These are phyloP conservation scores for Anthracocystis setariae DNA, from an alignment of 1,284 basidiomycete genomes.

Conservation along the genomic window DNA sequence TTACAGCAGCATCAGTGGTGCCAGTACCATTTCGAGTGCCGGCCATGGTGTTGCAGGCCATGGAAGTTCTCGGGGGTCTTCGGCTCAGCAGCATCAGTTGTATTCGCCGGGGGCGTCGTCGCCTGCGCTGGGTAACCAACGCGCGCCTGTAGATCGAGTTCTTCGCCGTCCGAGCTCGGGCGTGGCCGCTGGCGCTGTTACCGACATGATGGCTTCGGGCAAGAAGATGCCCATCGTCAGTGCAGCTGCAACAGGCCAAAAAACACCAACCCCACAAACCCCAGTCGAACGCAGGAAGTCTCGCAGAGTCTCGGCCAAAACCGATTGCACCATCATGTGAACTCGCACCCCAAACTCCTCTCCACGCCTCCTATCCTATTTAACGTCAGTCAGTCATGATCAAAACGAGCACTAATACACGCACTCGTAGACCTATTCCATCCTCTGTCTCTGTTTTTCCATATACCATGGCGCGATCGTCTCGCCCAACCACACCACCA, in stretches of 20 bases:
- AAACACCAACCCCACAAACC: constrained; percentile 27
- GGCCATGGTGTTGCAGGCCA: constrained; percentile 22
- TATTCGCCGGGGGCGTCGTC: constrained; percentile 10
- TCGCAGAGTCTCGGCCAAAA: constrained; percentile 35
- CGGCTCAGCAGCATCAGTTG: constrained; percentile 29
- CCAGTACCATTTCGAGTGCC: constrained; percentile 47
- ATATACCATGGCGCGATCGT: background rate
- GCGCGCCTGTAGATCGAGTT: constrained; percentile 19
- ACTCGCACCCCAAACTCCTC: background rate
- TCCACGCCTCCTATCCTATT: too few species aligned
- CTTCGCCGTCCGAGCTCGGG: constrained; percentile 41
- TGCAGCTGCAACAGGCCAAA: constrained; percentile 20
- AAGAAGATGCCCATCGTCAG: constrained; percentile 13
- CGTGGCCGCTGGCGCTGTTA: constrained; percentile 5
- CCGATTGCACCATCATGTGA: constrained; percentile 50
- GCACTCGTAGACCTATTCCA: constrained; percentile 14
- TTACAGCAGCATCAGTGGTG: constrained; percentile 48
- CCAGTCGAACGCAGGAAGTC: constrained; percentile 40
- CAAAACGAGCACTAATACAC: constrained; percentile 17
- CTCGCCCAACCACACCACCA: background rate
- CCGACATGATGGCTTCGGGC: background rate
- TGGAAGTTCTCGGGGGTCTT: constrained; percentile 33
- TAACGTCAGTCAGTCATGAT: too few species aligned
- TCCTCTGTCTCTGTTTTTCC: background rate
- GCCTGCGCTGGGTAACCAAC: constrained; percentile 15